Evolutionary conservation across 345 rosid species (phyloP).

Genomic region (Hirschfeldia incana): DNA sequence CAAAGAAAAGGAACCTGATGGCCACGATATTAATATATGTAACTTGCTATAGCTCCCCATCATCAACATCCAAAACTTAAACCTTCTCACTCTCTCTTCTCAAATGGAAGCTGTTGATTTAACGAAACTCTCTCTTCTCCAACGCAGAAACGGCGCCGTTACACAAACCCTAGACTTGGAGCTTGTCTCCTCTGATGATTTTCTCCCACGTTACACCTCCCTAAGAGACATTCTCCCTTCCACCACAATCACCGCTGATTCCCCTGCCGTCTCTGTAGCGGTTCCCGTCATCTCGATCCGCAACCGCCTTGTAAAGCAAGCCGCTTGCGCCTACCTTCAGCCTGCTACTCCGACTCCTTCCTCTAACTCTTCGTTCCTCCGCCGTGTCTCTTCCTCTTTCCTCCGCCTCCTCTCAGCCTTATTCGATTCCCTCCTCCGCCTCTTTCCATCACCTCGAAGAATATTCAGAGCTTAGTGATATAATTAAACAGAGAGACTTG

Average conservation of each 20-base stretch:
- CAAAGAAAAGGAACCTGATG: slow-evolving; percentile 10
- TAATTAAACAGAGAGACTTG: neutral
- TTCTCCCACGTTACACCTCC: slow-evolving; percentile 59
- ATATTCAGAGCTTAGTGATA: slow-evolving; percentile 26
- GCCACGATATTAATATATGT: slow-evolving; percentile 2
- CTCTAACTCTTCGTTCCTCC: slow-evolving; percentile 45
- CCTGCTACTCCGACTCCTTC: slow-evolving; percentile 69
- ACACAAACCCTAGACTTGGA: slow-evolving; percentile 41
- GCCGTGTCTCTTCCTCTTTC: slow-evolving; percentile 47
- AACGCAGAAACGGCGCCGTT: slow-evolving; percentile 33
- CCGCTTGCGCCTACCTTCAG: slow-evolving; percentile 91
- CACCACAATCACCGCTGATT: slow-evolving; percentile 49
- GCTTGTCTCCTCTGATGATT: slow-evolving; percentile 31
- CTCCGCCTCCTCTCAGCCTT: slow-evolving; percentile 34
- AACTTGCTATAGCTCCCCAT: slow-evolving; percentile 3
- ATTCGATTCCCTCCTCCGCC: slow-evolving; percentile 24
- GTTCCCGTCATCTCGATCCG: slow-evolving; percentile 63
- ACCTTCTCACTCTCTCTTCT: slow-evolving; percentile 4
- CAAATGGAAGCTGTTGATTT: slow-evolving; percentile 28
- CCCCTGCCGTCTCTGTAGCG: slow-evolving; percentile 40
- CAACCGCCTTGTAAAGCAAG: slow-evolving; percentile 87
- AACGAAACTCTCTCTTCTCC: slow-evolving; percentile 35
- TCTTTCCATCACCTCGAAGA: slow-evolving; percentile 24
- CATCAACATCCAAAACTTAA: slow-evolving; percentile 7
- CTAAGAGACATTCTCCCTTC: slow-evolving; percentile 71